phyloP scores from a whole-genome alignment of 176 grass and related monocot genomes.

The Musa itinerans region DNA sequence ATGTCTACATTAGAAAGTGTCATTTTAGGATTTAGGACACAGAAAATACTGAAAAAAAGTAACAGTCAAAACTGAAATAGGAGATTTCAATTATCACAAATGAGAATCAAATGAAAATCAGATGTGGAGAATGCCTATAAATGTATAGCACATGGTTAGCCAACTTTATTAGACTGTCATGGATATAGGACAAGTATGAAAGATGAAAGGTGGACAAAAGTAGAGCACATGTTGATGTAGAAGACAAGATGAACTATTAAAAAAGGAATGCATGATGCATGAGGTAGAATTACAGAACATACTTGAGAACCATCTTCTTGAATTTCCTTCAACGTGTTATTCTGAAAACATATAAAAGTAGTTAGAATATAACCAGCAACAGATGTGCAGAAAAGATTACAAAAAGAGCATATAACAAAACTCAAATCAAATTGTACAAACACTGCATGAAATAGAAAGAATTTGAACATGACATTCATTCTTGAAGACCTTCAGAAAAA shows the following conservation, averaged over 20 bases:
- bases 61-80: neutral
- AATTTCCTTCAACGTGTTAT: neutral
- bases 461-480: neutral
- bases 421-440: neutral
- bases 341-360: neutral
- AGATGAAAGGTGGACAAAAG: no score
- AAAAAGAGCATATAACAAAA: neutral
- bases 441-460: neutral
- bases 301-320: conserved; percentile 1
- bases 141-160: no score
- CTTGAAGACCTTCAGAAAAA: neutral
- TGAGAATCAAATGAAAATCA: no score
- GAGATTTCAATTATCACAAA: no score
- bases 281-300: neutral
- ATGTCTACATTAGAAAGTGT: neutral
- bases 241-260: no score
- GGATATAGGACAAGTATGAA: no score
- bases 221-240: neutral
- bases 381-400: neutral
- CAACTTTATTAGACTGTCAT: no score
- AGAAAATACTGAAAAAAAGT: neutral
- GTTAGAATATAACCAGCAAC: neutral
- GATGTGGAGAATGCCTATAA: no score
- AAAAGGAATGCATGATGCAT: neutral
- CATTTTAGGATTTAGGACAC: neutral